phyloP scores from a whole-genome alignment of 2,329 filamentous ascomycete genomes.

The Aspergillus thermomutatus region DNA sequence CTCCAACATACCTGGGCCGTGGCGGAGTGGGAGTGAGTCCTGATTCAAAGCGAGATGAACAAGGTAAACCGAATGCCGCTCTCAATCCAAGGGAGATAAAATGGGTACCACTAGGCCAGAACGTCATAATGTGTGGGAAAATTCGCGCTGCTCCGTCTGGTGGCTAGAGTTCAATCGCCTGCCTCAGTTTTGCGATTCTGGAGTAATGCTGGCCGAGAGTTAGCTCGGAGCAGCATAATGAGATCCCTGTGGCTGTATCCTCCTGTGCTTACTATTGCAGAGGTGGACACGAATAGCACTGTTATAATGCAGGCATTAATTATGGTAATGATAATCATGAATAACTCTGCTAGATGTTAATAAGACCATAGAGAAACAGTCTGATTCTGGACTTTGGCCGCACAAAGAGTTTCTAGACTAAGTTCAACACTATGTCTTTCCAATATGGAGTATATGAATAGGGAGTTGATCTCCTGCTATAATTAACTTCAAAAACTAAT shows the following conservation, averaged over 20 bases:
- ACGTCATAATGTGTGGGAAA: constrained; percentile 76
- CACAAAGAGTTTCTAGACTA: background rate
- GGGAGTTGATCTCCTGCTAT: background rate
- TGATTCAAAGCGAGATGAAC: constrained; percentile 49
- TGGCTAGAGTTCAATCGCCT: constrained; percentile 1
- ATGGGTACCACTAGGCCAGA: constrained; percentile 77
- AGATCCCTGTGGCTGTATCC: background rate
- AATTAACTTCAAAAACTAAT: background rate
- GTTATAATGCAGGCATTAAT: background rate
- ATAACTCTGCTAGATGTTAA: background rate
- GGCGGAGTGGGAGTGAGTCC: constrained; percentile 80
- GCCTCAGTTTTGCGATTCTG: background rate
- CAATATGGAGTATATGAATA: background rate
- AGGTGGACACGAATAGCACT: background rate
- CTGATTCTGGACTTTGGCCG: background rate
- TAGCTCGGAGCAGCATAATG: background rate
- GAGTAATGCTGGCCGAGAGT: background rate
- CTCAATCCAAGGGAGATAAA: constrained; percentile 63
- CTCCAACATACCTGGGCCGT: constrained; percentile 82
- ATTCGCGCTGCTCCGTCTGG: constrained; percentile 31
- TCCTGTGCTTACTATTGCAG: background rate
- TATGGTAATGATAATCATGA: background rate
- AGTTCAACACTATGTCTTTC: background rate
- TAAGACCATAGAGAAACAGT: background rate
- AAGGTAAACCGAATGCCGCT: constrained; percentile 56